Base-by-base conservation (phyloP, 2,329 filamentous ascomycete genomes). In the Amauroascus verrucosus region DNA sequence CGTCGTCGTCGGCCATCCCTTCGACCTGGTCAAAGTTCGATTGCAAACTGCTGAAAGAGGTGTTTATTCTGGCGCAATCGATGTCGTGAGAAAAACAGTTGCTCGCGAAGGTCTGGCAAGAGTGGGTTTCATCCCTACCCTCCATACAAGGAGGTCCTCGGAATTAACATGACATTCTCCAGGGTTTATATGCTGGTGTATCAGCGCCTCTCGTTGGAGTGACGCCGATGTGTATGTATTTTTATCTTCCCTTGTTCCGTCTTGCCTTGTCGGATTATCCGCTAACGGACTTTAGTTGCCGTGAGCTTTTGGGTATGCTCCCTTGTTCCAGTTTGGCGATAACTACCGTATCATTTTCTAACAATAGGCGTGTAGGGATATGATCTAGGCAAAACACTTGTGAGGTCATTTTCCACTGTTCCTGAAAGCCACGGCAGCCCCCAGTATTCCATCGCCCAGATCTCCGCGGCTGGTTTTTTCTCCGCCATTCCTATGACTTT, bases 11-110 rank as follows among this genome's bases (percentile, higher is more conserved):
- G 86, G 93, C 54, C 93, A 98, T 71, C 93, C 93, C 8, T 98
- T 98, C 68, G 93, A 98, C 69, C 78, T 98, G 62, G 91, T 97
- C 70, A 98, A 98, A 75, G 93, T 98, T 60, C 86, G 93, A 55
- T 76, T 98, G 69, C 93, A 98, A 76, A 98, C 93, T 1, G 89
- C 93, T 33, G 90, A 97, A 72, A 85, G 83, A 71, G 93, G 93
- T 47, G 86, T 95, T 33, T 98, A 98, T 73, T 85, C 77, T 33
- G 84, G 86, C 44, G 93, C 93, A 13, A 77, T 97, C 64, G 93
- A 98, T 72, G 91, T 96, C 1, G 89, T 97, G 58, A 78, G 80
- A 70, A 95, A 86, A 76, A 91, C 88, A 33, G 73, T 98, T 56
- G 90, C 90, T 26, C 80, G 86, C 57, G 91, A 97, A 70, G 93